phyloP scores from a whole-genome alignment of 2,329 filamentous ascomycete species.

The Calonectria naviculata region DNA sequence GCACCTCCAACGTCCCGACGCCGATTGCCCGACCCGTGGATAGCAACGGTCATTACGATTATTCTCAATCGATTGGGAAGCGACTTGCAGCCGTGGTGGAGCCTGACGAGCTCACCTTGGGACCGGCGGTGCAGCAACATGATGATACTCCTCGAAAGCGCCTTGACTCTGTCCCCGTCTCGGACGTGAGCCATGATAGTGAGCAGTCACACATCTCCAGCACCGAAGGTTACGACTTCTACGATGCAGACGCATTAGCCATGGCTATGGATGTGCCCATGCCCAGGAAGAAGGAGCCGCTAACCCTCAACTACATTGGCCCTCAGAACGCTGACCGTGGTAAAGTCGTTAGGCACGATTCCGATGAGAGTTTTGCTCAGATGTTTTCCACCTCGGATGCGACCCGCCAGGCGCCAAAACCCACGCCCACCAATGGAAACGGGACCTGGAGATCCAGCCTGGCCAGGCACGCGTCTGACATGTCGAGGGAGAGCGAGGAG shows the following conservation, averaged over 20 bases:
- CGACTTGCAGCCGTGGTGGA: conserved; percentile 61
- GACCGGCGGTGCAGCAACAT: conserved; percentile 56
- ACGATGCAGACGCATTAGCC: conserved; percentile 66
- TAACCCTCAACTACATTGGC: conserved; percentile 46
- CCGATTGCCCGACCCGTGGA: conserved; percentile 66
- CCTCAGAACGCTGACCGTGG: conserved; percentile 38
- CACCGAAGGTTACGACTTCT: conserved; percentile 74
- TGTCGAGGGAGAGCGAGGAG: conserved; percentile 46
- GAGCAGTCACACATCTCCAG: conserved; percentile 59
- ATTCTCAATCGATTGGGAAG: conserved; percentile 47
- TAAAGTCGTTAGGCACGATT: conserved; percentile 60
- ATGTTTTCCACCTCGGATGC: conserved; percentile 69
- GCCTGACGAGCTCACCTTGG: conserved; percentile 61
- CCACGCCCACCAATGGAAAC: conserved; percentile 17
- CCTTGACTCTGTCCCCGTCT: conserved; percentile 62
- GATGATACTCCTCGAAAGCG: conserved; percentile 53
- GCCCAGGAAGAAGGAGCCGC: conserved; percentile 52
- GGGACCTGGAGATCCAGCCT: conserved; percentile 43
- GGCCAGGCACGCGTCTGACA: conserved; percentile 40
- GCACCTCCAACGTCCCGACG: conserved; percentile 71
- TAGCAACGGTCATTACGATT: conserved; percentile 45
- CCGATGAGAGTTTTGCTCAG: conserved; percentile 67
- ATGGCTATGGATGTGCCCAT: conserved; percentile 65
- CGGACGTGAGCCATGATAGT: conserved; percentile 62
- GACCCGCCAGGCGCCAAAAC: conserved; percentile 41